Conservation (phyloP, 139 green algal genomes). For the Yamagishiella unicocca region DNA sequence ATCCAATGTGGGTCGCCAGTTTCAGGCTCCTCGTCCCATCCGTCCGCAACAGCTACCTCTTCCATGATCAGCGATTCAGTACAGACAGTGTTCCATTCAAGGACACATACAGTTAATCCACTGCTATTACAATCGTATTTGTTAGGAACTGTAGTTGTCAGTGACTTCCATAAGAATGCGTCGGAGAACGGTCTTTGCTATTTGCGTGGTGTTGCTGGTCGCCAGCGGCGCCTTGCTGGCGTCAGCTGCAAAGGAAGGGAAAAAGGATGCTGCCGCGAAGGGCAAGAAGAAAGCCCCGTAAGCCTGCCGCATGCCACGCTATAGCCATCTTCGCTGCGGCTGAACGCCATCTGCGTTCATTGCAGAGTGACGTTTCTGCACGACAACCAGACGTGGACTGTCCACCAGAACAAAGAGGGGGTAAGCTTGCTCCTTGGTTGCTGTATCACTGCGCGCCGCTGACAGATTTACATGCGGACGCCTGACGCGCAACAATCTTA, state of each 20-base stretch:
- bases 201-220: background rate
- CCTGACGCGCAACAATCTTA: too few relatives aligned
- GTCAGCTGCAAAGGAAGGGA: background rate
- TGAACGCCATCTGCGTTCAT: background rate
- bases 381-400: slow-evolving; percentile 7
- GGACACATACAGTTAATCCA: too few relatives aligned
- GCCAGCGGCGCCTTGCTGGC: background rate
- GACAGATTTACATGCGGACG: too few relatives aligned
- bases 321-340: too few relatives aligned
- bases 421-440: background rate
- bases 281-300: slow-evolving; percentile 3
- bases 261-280: background rate
- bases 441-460: too few relatives aligned
- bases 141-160: too few relatives aligned
- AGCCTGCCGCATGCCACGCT: background rate
- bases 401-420: slow-evolving; percentile 8
- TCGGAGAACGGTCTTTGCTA: background rate
- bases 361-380: background rate
- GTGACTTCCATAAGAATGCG: slow-evolving; percentile 16
- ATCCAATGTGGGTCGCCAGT: too few relatives aligned
- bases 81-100: too few relatives aligned
- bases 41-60: too few relatives aligned
- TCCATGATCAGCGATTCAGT: too few relatives aligned
- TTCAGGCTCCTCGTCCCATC: too few relatives aligned
- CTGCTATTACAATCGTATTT: too few relatives aligned